Percentiles rank a stretch among this genome's conserved stretches.
Conservation (phyloP, 495 filamentous ascomycete species). For the Cercophora sp. region DNA sequence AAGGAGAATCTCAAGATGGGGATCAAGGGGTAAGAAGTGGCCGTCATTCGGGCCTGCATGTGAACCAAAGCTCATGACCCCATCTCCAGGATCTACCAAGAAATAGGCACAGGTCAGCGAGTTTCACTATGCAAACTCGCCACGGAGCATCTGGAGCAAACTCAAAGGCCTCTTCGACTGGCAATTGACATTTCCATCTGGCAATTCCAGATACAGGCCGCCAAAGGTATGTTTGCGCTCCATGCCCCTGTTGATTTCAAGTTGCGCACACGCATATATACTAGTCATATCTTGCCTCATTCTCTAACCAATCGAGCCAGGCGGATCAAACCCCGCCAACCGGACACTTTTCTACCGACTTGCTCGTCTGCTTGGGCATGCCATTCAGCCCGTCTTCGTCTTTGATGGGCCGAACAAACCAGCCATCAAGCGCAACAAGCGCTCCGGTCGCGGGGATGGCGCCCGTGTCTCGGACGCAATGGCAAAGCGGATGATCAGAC, state of each 20-base stretch:
- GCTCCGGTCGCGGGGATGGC: slow-evolving; percentile 45
- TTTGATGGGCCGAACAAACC: slow-evolving; percentile 93
- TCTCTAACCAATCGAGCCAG: slow-evolving; percentile 26
- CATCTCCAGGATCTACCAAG: slow-evolving; percentile 69
- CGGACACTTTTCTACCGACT: slow-evolving; percentile 92
- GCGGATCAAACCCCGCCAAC: slow-evolving; percentile 85
- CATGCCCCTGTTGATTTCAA: no score
- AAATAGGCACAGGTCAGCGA: slow-evolving; percentile 77
- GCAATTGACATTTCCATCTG: slow-evolving; percentile 97
- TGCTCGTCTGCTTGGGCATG: slow-evolving; percentile 71
- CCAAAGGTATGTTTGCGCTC: slow-evolving; percentile 61
- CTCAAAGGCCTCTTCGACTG: slow-evolving; percentile 70
- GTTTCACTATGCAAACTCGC: slow-evolving; percentile 82
- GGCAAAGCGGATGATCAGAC: slow-evolving; percentile 72
- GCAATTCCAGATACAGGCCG: slow-evolving; percentile 89
- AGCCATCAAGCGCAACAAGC: slow-evolving; percentile 80
- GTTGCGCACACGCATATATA: no score
- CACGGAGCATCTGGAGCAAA: slow-evolving; percentile 65
- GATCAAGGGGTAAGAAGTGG: slow-evolving; percentile 51
- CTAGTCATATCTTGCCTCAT: no score
- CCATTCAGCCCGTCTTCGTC: slow-evolving; percentile 87
- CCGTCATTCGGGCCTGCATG: not conserved
- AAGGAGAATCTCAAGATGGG: slow-evolving; percentile 43
- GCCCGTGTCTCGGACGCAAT: slow-evolving; percentile 55
- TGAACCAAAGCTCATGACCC: not conserved